Base-by-base conservation (phyloP, 805 yeast species). In the Candida montana region DNA sequence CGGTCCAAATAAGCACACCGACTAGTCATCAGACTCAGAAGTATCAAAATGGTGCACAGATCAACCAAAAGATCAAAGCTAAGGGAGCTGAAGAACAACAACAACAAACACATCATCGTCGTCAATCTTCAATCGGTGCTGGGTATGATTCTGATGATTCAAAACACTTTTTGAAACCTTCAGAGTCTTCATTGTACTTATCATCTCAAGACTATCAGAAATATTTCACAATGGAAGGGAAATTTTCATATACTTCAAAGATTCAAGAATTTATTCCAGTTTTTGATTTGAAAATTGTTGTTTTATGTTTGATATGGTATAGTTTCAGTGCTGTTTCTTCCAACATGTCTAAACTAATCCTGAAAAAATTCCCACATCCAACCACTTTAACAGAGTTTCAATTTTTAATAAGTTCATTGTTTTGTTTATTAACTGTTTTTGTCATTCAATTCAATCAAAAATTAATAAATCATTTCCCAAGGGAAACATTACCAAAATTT, bases 331-430 rank as follows among this genome's bases (percentile, higher is more conserved):
- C 95, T 9, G 62, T 90, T 8, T 83, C 95, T 3, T 83, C 82
- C 50, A 88, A 87, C 55, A 70, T 91, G 28, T 80, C 95, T 28
- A 91, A 91, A 60, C 67, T 80, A 35, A 87, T 91, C 36, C 66
- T 91, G 45, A 75, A 69, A 48, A 66, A 68, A 36, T 89, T 82
- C 62, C 74, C 74, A 34, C 85, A 79, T 59, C 96, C 99, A 1
- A 79, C 89, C n/a, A 82, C 95, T 1, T 72, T 93, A 43, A 88
- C 97, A 1, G 89, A 90, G 69, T 65, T 83, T 40, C 98, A 93
- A 65, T 91, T 91, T 56, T 54, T 83, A 24, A 68, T 87, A 52
- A 89, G 89, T 51, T 81, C 81, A 4, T 30, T 66, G 10, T 68
- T 84, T 45, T 83, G 93, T 48, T 48, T 79, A 19, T 19, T 61